A percentile compares a stretch with the other conserved stretches of the same genome.
phyloP scores from a whole-genome alignment of 2,329 filamentous ascomycete genomes.

The Pseudonectria buxi region DNA sequence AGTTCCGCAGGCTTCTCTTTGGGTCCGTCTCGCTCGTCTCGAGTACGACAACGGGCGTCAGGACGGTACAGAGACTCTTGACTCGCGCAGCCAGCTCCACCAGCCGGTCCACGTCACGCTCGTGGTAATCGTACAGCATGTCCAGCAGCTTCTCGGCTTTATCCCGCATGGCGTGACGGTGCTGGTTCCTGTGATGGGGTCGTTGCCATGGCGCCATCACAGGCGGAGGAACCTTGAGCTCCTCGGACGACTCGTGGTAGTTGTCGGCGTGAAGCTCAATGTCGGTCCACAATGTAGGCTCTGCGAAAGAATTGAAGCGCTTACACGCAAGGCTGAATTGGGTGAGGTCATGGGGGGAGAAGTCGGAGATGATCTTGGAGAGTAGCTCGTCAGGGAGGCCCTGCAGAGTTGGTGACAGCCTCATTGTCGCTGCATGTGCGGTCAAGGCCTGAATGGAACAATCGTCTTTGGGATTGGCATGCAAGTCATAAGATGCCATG shows the following conservation, averaged over 20 bases:
- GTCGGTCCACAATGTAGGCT: conserved; percentile 4
- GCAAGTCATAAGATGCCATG: too few species aligned
- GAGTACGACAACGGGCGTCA: too few species aligned
- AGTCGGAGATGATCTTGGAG: too few species aligned
- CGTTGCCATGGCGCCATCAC: not conserved
- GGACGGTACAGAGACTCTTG: conserved; percentile 6
- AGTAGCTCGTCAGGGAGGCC: too few species aligned
- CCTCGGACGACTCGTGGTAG: conserved; percentile 9
- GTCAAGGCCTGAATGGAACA: too few species aligned
- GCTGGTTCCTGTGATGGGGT: not conserved
- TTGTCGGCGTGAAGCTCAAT: conserved; percentile 10
- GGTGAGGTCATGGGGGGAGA: too few species aligned
- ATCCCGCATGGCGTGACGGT: not conserved
- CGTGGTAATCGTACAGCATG: not conserved
- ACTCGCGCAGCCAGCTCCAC: conserved; percentile 1
- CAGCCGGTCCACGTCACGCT: not conserved
- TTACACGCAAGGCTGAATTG: conserved; percentile 4
- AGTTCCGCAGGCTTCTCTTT: too few species aligned
- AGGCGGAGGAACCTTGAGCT: conserved; percentile 4
- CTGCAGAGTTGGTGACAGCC: too few species aligned
- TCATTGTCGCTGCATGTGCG: too few species aligned
- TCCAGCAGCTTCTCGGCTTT: not conserved
- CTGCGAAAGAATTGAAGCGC: not conserved
- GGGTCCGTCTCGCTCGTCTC: too few species aligned
- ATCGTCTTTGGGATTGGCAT: too few species aligned